Evolutionary conservation across 2,329 filamentous ascomycete genomes (phyloP), one percentile per base, ranked within the genome.

Genomic region (Aspergillus fijiensis): DNA sequence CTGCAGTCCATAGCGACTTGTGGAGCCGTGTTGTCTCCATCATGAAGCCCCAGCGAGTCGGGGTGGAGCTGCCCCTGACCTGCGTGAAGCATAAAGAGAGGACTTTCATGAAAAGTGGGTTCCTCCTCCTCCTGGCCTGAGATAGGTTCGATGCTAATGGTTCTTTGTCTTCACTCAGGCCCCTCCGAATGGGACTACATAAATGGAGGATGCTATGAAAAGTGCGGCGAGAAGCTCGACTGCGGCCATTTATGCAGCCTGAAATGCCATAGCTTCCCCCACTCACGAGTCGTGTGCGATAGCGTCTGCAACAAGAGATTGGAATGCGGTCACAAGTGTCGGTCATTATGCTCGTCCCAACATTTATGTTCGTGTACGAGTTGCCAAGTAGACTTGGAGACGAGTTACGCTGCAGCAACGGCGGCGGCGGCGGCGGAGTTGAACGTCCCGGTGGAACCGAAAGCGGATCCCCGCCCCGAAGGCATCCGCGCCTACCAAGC

Each of bases 41-140:
- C 27, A 76, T 84, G 75, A 56, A 62, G 33, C 52, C 61, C 27
- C 54, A 68, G 6, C 72, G 72, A 19, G 60, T 86, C 14, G 82
- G 80, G 1, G 77, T 73, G n/a, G 74, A 78, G 2, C 67, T 94
- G 0, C 89, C 89, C 1, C 71, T 93, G 14, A 80, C 80, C 5
- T 95, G 91, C 68, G 68, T 76, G 5, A 84, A 81, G 0, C 90
- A 94, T 69, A 70, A 75, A 0, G 77, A 71, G 1, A 80, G 78
- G 29, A 83, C 78, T 0, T 77, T 80, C 50, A 81, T 92, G 31
- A 73, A 77, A 53, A 69, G 78, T 80, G 60, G 60, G 68, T 62
- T 16, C 11, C 9, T 50, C 39, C 12, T 50, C 39, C 12, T 10
- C 16, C 39, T n/a, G 2, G 1, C 16, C 3, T n/a, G 49, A 31